phyloP scores from a whole-genome alignment of 202 grass and related monocot species.

The Panicum virgatum region DNA sequence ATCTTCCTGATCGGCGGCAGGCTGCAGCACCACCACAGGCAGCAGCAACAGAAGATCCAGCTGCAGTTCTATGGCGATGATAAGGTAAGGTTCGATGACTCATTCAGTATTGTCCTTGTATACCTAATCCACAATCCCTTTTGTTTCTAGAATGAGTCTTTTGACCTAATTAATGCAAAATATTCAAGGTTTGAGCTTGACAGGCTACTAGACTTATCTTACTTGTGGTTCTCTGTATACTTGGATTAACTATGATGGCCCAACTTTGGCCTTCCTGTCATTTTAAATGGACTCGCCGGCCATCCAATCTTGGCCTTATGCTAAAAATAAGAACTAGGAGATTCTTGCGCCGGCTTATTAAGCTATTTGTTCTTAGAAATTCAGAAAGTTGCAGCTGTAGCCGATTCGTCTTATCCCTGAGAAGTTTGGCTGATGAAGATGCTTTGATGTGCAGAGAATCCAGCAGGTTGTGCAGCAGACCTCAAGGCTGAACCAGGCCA shows the following conservation, averaged over 20 bases:
- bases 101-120: neutral
- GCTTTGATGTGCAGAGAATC: conserved; percentile 53
- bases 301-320: neutral
- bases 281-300: neutral
- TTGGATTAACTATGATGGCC: neutral
- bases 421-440: neutral
- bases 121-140: neutral
- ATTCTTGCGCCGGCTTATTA: neutral
- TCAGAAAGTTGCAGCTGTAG: neutral
- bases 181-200: neutral
- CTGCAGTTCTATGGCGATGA: conserved; percentile 66
- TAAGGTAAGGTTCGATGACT: conserved; percentile 51
- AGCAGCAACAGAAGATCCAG: conserved; percentile 61
- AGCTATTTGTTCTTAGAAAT: neutral
- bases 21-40: conserved; percentile 43
- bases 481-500: conserved; percentile 71
- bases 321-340: neutral
- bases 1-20: conserved; percentile 56
- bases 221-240: neutral
- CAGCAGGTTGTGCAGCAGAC: conserved; percentile 69
- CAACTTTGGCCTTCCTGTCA: neutral
- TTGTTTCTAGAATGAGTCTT: neutral
- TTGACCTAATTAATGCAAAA: neutral
- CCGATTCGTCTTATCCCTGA: neutral
- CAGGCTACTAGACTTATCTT: neutral